Conservation (phyloP, 192 early-diverging fungal species). For the Coemansia sp. region DNA sequence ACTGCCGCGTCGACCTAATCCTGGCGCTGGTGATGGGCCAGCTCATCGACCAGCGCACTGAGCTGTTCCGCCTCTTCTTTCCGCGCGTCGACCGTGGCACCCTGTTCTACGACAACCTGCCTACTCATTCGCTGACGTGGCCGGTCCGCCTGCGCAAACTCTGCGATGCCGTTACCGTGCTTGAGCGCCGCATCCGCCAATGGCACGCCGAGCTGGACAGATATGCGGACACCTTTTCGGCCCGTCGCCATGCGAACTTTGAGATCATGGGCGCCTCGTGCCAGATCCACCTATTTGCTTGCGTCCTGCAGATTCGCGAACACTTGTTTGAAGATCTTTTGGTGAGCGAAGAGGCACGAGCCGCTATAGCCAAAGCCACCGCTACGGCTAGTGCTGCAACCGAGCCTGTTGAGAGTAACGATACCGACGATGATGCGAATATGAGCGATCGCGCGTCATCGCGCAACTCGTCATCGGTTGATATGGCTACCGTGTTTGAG, state of each 20-base stretch:
- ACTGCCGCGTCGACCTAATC: slow-evolving; percentile 45
- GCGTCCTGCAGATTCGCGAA: slow-evolving; percentile 51
- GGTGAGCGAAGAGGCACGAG: slow-evolving; percentile 5
- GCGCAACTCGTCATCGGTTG: slow-evolving; percentile 18
- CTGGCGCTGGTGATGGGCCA: slow-evolving; percentile 52
- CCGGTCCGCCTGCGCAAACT: slow-evolving; percentile 17
- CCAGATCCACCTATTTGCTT: slow-evolving; percentile 45
- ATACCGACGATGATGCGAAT: not conserved
- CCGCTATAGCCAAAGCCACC: not conserved
- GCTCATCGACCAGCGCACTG: slow-evolving; percentile 47
- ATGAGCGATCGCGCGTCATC: slow-evolving; percentile 7
- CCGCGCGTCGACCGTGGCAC: slow-evolving; percentile 52
- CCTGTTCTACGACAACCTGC: slow-evolving; percentile 51
- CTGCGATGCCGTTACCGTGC: slow-evolving; percentile 14
- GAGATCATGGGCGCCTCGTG: slow-evolving; percentile 47
- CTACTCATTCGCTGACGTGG: slow-evolving; percentile 46
- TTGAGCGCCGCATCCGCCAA: slow-evolving; percentile 47
- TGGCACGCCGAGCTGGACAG: slow-evolving; percentile 47
- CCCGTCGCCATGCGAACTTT: slow-evolving; percentile 51
- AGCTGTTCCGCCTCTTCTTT: slow-evolving; percentile 52
- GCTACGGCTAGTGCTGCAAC: not conserved
- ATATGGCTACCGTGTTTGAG: slow-evolving; percentile 31
- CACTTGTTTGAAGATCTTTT: slow-evolving; percentile 48
- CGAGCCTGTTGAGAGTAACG: not conserved
- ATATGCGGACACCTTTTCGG: slow-evolving; percentile 43